Base-by-base conservation (phyloP, 208 protist species). In the Herpetomonas samuelpessoai region DNA sequence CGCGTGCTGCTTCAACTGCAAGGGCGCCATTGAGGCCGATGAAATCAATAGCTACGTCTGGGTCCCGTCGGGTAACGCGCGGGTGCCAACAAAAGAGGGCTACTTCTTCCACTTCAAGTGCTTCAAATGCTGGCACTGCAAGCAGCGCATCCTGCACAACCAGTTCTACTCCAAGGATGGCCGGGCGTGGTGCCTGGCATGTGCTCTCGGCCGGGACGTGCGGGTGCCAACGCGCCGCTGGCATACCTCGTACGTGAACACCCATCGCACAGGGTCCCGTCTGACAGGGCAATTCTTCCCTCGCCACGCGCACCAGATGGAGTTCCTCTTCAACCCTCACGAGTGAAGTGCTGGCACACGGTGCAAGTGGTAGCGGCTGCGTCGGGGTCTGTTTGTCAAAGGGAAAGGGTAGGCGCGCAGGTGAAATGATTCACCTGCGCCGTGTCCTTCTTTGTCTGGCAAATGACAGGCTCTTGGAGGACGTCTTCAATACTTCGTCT, bases 81-180 rank as follows among this genome's bases (percentile, higher is more conserved):
- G 81, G 3, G 75, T 88, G 45, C 89, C 89, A 29, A 96, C 89
- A 10, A 51, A 45, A 63, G 78, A 92, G 68, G 89, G 89, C 30
- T 96, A 96, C 73, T 92, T 96, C 53, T 96, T 96, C 61, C 89
- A 96, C 65, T 81, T 90, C 55, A 68, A 74, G 38, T 96, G 89
- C 77, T 96, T 96, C 77, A 96, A 96, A 68, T 96, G 89, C 56
- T 85, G 78, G 75, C 72, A 82, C 50, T 96, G 89, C 69, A 88
- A 88, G 68, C 78, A 83, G 55, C 78, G 89, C 28, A 80, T 96
- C 22, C 81, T 91, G 31, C 86, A 96, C 78, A 96, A 96, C 58
- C 79, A 93, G 60, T 96, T 96, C 61, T 93, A 91, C 74, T 92
- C 86, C 7, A 91, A 93, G 76, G 86, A 93, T 58, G 80, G 79